Conservation (phyloP, 306 rosid genomes). For the Cucurbita maxima region DNA sequence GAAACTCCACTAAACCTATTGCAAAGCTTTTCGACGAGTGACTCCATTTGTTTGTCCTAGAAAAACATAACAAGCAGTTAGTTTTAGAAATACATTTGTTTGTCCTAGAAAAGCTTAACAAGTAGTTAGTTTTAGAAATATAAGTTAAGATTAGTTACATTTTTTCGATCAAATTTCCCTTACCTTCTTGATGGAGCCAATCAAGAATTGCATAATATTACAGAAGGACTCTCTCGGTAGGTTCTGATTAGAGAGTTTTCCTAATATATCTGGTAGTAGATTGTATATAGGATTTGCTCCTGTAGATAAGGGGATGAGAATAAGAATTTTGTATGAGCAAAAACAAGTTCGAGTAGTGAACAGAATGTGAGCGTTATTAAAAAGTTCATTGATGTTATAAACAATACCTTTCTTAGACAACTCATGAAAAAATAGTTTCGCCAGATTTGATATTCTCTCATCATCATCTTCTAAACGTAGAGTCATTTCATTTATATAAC, state of each 20-base stretch:
- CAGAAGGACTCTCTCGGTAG: constrained; percentile 64
- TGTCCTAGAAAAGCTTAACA: constrained; percentile 46
- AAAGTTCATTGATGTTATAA: not conserved
- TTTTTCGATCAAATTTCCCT: not conserved
- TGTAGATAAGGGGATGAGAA: constrained; percentile 18
- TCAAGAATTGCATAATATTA: constrained; percentile 88
- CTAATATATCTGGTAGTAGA: constrained; percentile 91
- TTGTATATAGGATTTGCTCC: constrained; percentile 92
- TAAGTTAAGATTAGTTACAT: not conserved
- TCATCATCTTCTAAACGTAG: constrained; percentile 77
- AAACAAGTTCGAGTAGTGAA: not conserved
- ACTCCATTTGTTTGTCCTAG: constrained; percentile 92
- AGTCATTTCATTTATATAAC: constrained; percentile 86
- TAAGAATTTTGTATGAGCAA: not conserved
- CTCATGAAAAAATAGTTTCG: constrained; percentile 75
- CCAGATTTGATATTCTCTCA: constrained; percentile 77
- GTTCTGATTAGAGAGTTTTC: constrained; percentile 70
- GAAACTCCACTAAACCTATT: constrained; percentile 80
- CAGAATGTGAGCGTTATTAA: constrained; percentile 9
- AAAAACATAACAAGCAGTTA: constrained; percentile 15
- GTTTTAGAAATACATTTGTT: constrained; percentile 42
- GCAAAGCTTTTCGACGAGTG: constrained; percentile 92
- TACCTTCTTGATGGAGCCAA: constrained; percentile 93
- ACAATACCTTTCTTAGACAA: constrained; percentile 75
- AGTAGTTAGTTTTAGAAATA: constrained; percentile 10